These are phyloP conservation scores for Trypanosomatidae sp. DNA, from an alignment of 208 protist genomes.

Conservation along the genomic window DNA sequence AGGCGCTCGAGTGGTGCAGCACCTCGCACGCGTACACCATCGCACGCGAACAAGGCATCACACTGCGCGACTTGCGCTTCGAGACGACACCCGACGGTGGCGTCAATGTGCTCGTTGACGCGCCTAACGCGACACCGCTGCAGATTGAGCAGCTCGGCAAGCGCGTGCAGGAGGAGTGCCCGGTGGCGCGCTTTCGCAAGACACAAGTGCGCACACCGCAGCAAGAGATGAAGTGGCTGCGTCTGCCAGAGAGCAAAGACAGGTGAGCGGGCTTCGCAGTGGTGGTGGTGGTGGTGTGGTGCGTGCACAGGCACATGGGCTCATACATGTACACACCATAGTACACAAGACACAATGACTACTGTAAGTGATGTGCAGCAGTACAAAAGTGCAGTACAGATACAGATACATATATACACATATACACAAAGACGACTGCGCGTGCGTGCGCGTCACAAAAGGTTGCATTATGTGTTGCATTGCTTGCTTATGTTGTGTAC, in stretches of 20 bases:
- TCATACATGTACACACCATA: no score
- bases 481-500: no score
- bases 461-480: no score
- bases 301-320: no score
- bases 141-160: conserved; percentile 82
- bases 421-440: no score
- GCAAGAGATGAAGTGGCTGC: conserved; percentile 70
- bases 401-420: no score
- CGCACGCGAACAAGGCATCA: conserved; percentile 50
- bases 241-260: conserved; percentile 28
- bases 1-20: conserved; percentile 82
- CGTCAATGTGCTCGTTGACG: conserved; percentile 71
- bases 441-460: no score
- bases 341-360: no score
- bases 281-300: no score
- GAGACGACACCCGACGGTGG: conserved; percentile 55
- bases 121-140: conserved; percentile 57
- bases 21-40: conserved; percentile 66
- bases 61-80: conserved; percentile 67
- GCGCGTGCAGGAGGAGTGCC: conserved; percentile 77
- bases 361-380: no score
- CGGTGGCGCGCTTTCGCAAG: conserved; percentile 76
- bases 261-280: no score
- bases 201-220: conserved; percentile 40
- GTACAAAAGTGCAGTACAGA: no score